Percentiles rank a stretch among this genome's conserved stretches.
phyloP scores from a whole-genome alignment of 768 basidiomycete genomes.

The Hypholoma fasciculare region DNA sequence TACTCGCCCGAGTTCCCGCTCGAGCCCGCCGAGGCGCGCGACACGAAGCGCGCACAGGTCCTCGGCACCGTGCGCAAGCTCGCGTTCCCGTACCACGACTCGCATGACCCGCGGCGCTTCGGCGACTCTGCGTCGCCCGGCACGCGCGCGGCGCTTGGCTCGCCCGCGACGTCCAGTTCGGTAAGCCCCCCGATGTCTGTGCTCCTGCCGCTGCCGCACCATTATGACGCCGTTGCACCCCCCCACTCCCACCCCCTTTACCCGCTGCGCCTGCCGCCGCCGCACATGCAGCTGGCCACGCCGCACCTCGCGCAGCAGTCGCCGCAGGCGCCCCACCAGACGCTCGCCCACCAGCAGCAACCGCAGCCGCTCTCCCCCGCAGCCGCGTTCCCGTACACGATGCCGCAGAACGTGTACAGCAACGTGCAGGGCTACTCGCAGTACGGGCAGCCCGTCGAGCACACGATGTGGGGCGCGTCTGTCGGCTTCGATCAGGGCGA shows the following conservation, averaged over 20 bases:
- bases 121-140: slow-evolving; percentile 44
- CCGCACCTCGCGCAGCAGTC: slow-evolving; percentile 23
- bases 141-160: slow-evolving; percentile 44
- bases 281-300: slow-evolving; percentile 16
- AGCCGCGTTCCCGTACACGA: slow-evolving; percentile 15
- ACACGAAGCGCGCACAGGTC: slow-evolving; percentile 61
- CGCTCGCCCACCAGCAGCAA: slow-evolving; percentile 17
- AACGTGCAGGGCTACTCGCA: slow-evolving; percentile 41
- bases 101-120: slow-evolving; percentile 51
- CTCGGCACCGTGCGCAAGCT: slow-evolving; percentile 70
- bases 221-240: slow-evolving; percentile 34
- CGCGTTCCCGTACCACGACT: slow-evolving; percentile 81
- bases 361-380: slow-evolving; percentile 18
- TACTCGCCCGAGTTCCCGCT: slow-evolving; percentile 64
- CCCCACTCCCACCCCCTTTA: slow-evolving; percentile 26
- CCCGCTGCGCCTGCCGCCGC: slow-evolving; percentile 23
- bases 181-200: slow-evolving; percentile 54
- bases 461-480: slow-evolving; percentile 75
- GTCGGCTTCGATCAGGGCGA: slow-evolving; percentile 77
- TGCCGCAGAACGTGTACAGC: slow-evolving; percentile 30
- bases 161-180: slow-evolving; percentile 59
- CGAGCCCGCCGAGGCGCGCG: slow-evolving; percentile 48
- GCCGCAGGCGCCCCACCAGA: slow-evolving; percentile 26
- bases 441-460: slow-evolving; percentile 58
- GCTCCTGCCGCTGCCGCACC: slow-evolving; percentile 32